Base-by-base conservation (phyloP, 2,329 filamentous ascomycete species). In the Fusarium pilosicola region DNA sequence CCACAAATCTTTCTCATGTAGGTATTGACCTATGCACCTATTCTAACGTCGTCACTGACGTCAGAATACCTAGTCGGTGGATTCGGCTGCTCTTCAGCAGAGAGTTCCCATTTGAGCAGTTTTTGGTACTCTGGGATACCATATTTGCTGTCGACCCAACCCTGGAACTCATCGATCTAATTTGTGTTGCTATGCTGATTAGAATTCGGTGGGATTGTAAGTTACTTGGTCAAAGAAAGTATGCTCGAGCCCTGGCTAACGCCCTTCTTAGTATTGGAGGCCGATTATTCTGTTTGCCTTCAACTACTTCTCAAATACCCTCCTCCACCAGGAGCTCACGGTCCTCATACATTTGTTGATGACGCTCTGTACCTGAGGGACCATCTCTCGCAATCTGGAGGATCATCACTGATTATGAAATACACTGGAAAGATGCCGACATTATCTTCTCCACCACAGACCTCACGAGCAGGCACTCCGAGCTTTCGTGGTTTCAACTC, bases 1-100 rank as follows among this genome's bases (percentile, higher is more conserved):
- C 96, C 96, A 3, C 96, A 99, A 78, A 96, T 99, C 57, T 99
- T 98, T 79, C 85, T 98, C 30, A 97, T 98, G 93, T 96, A 83
- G 81, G 87, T 80, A 15, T 39, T 17, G 9, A 7, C 22, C 22
- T 6, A 28, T n/a, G 11, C 34, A 22, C 26, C 17, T 14, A 30
- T 7, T 12, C 18, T n/a, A 7, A 26, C 6, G 26, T 41, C 26
- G 8, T 54, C 38, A 28, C 72, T 77, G 38, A 67, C 22, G n/a
- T 48, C 32, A 3, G 5, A 54, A 22, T 46, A 36, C 32, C 9
- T 36, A 95, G 93, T 73, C 94, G 96, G 65, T 99, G 96, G 96
- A 93, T 98, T 65, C 91, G 96, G 34, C 89, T 99, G 2, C 84
- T 99, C 0, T 98, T 98, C 79, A 95, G 96, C 55, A 90, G 96